Base-by-base conservation (phyloP, 2,329 filamentous ascomycete species). In the Penicillium sp. region DNA sequence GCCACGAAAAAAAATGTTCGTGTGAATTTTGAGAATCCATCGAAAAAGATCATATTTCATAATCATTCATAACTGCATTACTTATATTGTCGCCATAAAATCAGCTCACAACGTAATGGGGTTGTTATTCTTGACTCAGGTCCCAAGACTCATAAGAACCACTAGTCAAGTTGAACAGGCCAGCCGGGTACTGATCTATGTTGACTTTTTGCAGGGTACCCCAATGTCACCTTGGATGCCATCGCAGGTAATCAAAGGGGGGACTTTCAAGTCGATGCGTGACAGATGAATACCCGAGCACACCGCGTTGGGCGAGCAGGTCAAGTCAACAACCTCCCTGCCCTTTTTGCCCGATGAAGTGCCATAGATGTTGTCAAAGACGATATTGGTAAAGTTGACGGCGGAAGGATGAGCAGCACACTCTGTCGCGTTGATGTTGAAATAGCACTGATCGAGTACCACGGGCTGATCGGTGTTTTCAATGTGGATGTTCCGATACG, bases 371-470 rank as follows among this genome's bases (percentile, higher is more conserved):
- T 82, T 82, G 56, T 81, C 70, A 51, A 83, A 83, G 0, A 67
- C 68, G 29, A 84, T 73, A 58, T 83, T 76, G 26, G 76, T 79
- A 48, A 83, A 75, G 56, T 83, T 77, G 54, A 83, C 79, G 6
- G 71, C 68, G 0, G 77, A 80, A 0, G 80, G 80, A 52, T 79
- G 77, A 11, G 70, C 49, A 2, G 75, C 72, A 56, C 80, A 83
- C 2, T 73, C 71, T 1, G 73, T 73, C 3, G 68, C 54, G 47
- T 76, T 73, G 52, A 80, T 69, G 51, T 82, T 76, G 63, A 83
- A 83, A 64, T 83, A 83, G 65, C 81, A 83, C 27, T 80, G 79
- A 57, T 83, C 80, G 6, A 84, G 66, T 33, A 81, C 78, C 24
- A 81, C 71, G 0, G 78, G 73, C 51, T 75, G 73, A 53, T 83